Conservation (phyloP, 257 asterid species). For the Dorcoceras hygrometricum region DNA sequence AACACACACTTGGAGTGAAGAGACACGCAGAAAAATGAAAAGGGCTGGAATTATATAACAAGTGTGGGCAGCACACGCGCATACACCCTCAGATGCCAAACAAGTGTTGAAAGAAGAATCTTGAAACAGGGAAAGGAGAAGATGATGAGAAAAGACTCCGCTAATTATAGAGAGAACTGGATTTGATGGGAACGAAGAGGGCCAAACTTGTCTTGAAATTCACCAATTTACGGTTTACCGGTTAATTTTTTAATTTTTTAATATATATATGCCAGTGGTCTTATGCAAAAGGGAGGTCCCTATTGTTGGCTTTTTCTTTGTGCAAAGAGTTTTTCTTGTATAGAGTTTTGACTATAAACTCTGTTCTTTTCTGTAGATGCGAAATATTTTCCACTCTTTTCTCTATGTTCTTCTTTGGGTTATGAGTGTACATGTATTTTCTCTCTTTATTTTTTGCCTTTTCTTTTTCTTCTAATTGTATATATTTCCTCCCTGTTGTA, state of each 20-base stretch:
- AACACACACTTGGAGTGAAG: neutral
- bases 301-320: neutral
- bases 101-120: neutral
- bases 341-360: slow-evolving; percentile 13
- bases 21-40: neutral
- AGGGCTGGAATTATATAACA: neutral
- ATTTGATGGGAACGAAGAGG: slow-evolving; percentile 22
- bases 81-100: neutral
- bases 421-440: neutral
- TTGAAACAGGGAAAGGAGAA: slow-evolving; percentile 10
- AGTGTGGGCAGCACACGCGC: neutral
- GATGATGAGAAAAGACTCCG: slow-evolving; percentile 20
- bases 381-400: slow-evolving; percentile 29
- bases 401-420: neutral
- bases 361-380: slow-evolving; percentile 28
- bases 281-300: neutral
- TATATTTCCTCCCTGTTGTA: no score
- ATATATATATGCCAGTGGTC: neutral
- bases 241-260: slow-evolving; percentile 13
- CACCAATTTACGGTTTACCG: slow-evolving; percentile 23
- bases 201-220: slow-evolving; percentile 30
- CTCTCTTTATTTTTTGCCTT: neutral
- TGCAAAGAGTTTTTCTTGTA: slow-evolving; percentile 3
- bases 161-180: slow-evolving; percentile 27
- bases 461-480: no score